These are phyloP conservation scores for Brassica napus DNA, from an alignment of 345 rosid species.

Conservation along the genomic window Da-Ae NC_063443.1:719001-719500, in stretches of 20 bases:
- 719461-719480: not conserved
- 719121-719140: not conserved
- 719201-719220: slow-evolving; percentile 13
- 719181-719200: not conserved
- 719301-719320: slow-evolving; percentile 7
- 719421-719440: not conserved
- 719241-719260: slow-evolving; percentile 12
- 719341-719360: slow-evolving; percentile 8
- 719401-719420: slow-evolving; percentile 11
- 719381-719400: slow-evolving; percentile 27
- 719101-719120: slow-evolving; percentile 1
- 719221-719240: slow-evolving; percentile 12
- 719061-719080: not conserved
- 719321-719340: not conserved
- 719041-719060: not conserved
- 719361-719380: slow-evolving; percentile 27
- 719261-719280: slow-evolving; percentile 13
- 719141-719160: not conserved
- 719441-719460: not conserved
- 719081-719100: not conserved
- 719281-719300: not conserved
- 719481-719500: slow-evolving; percentile 15
- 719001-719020: not conserved
- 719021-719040: not conserved
- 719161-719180: not conserved